Base-by-base conservation (phyloP, 441 rosid genomes). In the Sinapis alba region DNA sequence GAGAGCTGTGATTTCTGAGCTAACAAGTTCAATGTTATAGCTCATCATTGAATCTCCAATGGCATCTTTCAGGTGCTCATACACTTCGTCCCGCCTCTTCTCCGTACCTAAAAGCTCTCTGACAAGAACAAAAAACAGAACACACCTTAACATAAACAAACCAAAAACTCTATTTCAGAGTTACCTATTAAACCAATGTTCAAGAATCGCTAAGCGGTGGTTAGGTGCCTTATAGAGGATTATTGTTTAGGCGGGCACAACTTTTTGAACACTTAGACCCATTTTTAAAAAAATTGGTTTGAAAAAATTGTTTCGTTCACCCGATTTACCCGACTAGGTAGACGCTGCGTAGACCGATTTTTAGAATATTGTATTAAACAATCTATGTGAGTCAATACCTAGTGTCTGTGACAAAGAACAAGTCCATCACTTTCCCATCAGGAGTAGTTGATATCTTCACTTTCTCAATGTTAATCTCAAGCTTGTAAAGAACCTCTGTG, bases 381-480 rank as follows among this genome's bases (percentile, higher is more conserved):
- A 0, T 20, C 15, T 36, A 5, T 5, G 41, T 15, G 11, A 28
- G 20, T 12, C n/a, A 16, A 76, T 78, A 94, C 99, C 99, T 92
- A 76, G 89, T 86, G 82, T 95, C 99, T 7, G 97, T 92, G 71
- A 95, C 56, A 72, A 90, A 95, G 89, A 95, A 90, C 26, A 95
- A 85, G 87, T 89, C 99, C 92, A 95, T 84, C 65, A 89, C 98
- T 73, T 77, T 90, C 36, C 92, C 99, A 72, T 95, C 97, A 38
- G 99, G 98, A 4, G 97, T 94, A 10, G 99, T 94, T 6, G 99
- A 92, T 69, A 94, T 90, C 87, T 94, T 94, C 69, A 94, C 97
- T 81, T 88, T 94, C 86, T 87, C 85, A 72, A 94, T 86, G 62
- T 76, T 83, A 78, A 94, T 94, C 86, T 94, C 99, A 53, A 86